A percentile compares a stretch with the other conserved stretches of the same genome.
These are phyloP conservation scores for Oldenlandia corymbosa DNA, from an alignment of 257 asterid species.

Conservation along the genomic window DNA sequence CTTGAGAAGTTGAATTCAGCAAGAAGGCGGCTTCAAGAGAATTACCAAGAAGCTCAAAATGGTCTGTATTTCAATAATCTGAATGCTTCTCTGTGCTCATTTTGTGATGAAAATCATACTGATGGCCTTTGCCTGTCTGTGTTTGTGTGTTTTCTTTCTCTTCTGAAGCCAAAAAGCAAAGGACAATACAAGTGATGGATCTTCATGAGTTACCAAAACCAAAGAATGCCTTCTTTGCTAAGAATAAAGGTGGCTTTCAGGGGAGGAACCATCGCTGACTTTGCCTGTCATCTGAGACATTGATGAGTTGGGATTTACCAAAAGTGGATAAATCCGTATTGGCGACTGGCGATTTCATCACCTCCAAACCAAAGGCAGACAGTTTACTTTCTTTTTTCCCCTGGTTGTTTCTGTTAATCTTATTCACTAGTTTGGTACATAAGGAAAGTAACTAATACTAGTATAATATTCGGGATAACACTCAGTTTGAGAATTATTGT, in stretches of 20 bases:
- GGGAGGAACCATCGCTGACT: conserved; percentile 82
- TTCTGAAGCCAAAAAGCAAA: conserved; percentile 90
- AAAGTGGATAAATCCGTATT: conserved; percentile 11
- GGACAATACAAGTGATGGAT: conserved; percentile 95
- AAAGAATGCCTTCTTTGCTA: conserved; percentile 71
- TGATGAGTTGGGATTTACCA: conserved; percentile 14
- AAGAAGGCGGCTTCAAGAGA: conserved; percentile 91
- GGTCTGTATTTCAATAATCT: conserved; percentile 44
- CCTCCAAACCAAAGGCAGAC: conserved; percentile 5
- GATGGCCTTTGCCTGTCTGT: conserved; percentile 23
- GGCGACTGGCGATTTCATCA: neutral
- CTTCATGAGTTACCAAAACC: conserved; percentile 89
- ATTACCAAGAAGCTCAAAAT: conserved; percentile 94
- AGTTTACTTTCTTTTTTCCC: neutral
- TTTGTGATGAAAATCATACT: conserved; percentile 12
- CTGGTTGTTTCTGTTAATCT: neutral
- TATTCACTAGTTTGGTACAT: neutral
- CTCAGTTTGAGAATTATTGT: no score
- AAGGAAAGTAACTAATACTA: neutral
- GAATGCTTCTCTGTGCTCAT: conserved; percentile 9
- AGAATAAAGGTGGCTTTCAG: conserved; percentile 83
- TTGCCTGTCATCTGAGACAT: neutral
- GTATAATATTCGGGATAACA: no score
- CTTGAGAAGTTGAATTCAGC: conserved; percentile 79
- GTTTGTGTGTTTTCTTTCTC: conserved; percentile 16